Evolutionary conservation across 2,329 filamentous ascomycete species (phyloP).

Genomic region (Fusarium lyarnte): DNA sequence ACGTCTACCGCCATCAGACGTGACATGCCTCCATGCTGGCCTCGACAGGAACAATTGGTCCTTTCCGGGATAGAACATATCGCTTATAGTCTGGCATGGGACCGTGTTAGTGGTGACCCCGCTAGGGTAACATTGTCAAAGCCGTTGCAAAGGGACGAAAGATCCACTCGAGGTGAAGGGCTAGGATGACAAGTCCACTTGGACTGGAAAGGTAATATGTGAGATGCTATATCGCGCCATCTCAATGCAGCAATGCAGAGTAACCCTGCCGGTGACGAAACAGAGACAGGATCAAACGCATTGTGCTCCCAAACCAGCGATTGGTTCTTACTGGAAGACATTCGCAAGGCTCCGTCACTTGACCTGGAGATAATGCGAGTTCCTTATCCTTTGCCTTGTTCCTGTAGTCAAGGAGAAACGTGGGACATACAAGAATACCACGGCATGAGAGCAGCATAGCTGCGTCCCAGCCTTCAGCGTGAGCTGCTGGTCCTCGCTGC

Average conservation of each 20-base stretch:
- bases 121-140: constrained; percentile 37
- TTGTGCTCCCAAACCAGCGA: neutral
- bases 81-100: constrained; percentile 49
- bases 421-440: constrained; percentile 48
- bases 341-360: constrained; percentile 20
- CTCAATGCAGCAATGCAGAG: constrained; percentile 39
- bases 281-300: constrained; percentile 5
- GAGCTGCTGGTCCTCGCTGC: constrained; percentile 50
- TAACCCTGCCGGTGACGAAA: constrained; percentile 35
- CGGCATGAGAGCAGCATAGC: constrained; percentile 52
- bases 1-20: constrained; percentile 40
- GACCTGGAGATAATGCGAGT: constrained; percentile 25
- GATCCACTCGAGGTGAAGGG: constrained; percentile 32
- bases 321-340: constrained; percentile 2
- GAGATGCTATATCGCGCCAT: constrained; percentile 43
- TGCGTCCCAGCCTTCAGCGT: constrained; percentile 49
- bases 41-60: constrained; percentile 50
- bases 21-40: constrained; percentile 50
- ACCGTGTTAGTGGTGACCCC: constrained; percentile 34
- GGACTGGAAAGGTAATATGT: constrained; percentile 37
- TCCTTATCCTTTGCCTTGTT: constrained; percentile 1
- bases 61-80: constrained; percentile 49
- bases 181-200: constrained; percentile 37
- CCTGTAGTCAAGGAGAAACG: constrained; percentile 1
- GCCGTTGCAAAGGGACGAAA: constrained; percentile 24